Conservation (phyloP, 2,329 filamentous ascomycete genomes). For the Thelonectria olida region DNA sequence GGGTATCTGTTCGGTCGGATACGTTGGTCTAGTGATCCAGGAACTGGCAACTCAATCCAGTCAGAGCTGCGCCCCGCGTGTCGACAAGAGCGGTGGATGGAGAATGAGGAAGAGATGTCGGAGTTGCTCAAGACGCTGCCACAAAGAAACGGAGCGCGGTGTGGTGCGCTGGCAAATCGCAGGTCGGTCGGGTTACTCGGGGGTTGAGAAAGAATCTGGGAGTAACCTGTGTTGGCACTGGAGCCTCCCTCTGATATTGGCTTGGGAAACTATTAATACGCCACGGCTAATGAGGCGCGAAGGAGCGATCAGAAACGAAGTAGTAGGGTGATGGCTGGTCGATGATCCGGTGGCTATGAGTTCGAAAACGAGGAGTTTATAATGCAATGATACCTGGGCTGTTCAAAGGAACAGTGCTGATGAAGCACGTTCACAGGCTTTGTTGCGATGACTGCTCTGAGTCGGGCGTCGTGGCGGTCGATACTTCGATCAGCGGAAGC, state of each 20-base stretch:
- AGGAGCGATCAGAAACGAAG: constrained; percentile 19
- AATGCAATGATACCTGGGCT: constrained; percentile 20
- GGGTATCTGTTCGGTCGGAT: constrained; percentile 13
- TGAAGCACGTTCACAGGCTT: constrained; percentile 15
- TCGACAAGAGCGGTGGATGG: constrained; percentile 9
- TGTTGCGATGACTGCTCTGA: constrained; percentile 26
- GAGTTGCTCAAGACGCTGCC: background rate
- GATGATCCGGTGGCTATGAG: background rate
- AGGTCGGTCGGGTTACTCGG: background rate
- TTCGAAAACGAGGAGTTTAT: background rate
- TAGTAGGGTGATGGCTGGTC: constrained; percentile 5
- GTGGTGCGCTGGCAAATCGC: background rate
- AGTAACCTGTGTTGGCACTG: constrained; percentile 12
- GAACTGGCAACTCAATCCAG: constrained; percentile 5
- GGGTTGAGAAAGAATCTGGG: constrained; percentile 3
- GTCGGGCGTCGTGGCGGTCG: constrained; percentile 30
- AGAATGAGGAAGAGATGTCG: background rate
- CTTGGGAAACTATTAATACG: constrained; percentile 23
- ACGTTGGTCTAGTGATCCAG: constrained; percentile 15
- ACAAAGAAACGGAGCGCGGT: background rate
- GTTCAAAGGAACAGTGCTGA: constrained; percentile 13
- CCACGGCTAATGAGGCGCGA: constrained; percentile 25
- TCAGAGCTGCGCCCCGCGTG: constrained; percentile 12
- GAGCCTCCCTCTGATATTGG: constrained; percentile 18
- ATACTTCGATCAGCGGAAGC: constrained; percentile 21